These are phyloP conservation scores for Pseudopyrenochaeta lycopersici DNA, from an alignment of 2,329 filamentous ascomycete species.

Conservation along the genomic window DNA sequence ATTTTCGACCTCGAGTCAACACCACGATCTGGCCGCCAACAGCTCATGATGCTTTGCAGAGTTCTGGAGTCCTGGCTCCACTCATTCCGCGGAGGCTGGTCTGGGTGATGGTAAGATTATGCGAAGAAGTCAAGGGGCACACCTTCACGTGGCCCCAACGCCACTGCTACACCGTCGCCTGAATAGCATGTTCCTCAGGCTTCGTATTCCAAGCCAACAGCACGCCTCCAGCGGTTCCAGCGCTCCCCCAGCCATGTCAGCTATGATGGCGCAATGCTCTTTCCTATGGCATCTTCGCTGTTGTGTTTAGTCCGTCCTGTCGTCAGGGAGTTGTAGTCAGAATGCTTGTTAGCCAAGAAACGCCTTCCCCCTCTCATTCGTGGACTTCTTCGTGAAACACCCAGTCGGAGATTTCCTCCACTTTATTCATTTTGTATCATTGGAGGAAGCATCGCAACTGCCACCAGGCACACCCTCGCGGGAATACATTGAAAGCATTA, in stretches of 20 bases:
- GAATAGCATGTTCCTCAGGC: too few species aligned
- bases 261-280: too few species aligned
- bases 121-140: too few species aligned
- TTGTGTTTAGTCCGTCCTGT: neutral
- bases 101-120: too few species aligned
- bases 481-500: neutral
- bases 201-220: too few species aligned
- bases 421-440: neutral
- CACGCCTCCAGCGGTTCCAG: too few species aligned
- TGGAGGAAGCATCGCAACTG: neutral
- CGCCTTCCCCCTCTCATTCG: neutral
- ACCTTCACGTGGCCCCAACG: too few species aligned
- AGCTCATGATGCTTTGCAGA: neutral
- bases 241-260: too few species aligned
- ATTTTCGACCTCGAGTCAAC: slow-evolving; percentile 3
- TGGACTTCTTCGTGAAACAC: slow-evolving; percentile 3
- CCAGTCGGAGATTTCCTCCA: slow-evolving; percentile 1
- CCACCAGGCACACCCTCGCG: slow-evolving; percentile 1
- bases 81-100: neutral
- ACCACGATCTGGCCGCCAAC: neutral
- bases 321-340: neutral
- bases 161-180: too few species aligned
- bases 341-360: slow-evolving; percentile 1
- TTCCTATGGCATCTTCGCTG: neutral
- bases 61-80: neutral